Conservation (phyloP, 2,329 filamentous ascomycete species). For the Xylaria digitata region DNA sequence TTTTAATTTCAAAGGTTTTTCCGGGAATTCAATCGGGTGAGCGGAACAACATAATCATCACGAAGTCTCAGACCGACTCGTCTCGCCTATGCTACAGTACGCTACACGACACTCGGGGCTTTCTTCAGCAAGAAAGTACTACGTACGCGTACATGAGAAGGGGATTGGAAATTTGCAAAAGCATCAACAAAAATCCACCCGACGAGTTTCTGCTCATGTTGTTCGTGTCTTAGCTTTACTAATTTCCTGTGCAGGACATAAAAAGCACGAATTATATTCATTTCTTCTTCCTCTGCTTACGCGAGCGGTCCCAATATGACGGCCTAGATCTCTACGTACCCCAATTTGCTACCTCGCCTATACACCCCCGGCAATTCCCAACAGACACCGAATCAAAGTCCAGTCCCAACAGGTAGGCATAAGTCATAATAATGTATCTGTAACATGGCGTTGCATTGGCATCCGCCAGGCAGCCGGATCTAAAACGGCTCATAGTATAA, state of each 20-base stretch:
- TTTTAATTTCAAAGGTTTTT: neutral
- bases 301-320: constrained; percentile 1
- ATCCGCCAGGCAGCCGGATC: neutral
- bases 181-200: neutral
- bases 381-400: neutral
- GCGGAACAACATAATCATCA: neutral
- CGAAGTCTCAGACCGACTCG: neutral
- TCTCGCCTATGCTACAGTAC: neutral
- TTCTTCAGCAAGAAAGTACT: neutral
- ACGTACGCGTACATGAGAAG: neutral
- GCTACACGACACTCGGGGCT: neutral
- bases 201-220: neutral
- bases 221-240: constrained; percentile 11
- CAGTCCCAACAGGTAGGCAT: neutral
- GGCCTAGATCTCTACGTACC: constrained; percentile 19
- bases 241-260: constrained; percentile 29
- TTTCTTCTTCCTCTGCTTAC: neutral
- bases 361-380: neutral
- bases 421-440: neutral
- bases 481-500: neutral
- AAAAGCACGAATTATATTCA: constrained; percentile 6
- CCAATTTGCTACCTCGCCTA: constrained; percentile 11
- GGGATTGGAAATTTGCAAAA: neutral
- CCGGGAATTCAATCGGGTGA: neutral
- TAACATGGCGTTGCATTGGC: constrained; percentile 4